These are phyloP conservation scores for Coprinopsis marcescibilis DNA, from an alignment of 768 basidiomycete genomes.

Conservation along the genomic window DNA sequence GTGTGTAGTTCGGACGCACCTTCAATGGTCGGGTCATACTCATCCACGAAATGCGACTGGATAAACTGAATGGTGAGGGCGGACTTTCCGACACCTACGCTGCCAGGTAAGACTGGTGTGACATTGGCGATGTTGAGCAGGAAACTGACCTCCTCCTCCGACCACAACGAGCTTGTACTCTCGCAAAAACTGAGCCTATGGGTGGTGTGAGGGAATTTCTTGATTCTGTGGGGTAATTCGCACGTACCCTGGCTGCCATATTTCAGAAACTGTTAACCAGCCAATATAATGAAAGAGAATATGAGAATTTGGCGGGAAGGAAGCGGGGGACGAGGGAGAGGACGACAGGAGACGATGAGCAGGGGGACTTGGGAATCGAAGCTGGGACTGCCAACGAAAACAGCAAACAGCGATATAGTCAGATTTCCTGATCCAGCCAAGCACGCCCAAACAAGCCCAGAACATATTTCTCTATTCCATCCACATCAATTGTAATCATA, in stretches of 20 bases:
- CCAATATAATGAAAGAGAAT: background rate
- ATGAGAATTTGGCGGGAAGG: background rate
- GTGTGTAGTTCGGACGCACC: constrained; percentile 34
- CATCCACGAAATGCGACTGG: constrained; percentile 89
- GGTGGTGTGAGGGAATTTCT: constrained; percentile 13
- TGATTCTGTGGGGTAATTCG: background rate
- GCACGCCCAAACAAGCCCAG: background rate
- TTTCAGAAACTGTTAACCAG: constrained; percentile 15
- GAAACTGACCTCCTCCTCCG: constrained; percentile 79
- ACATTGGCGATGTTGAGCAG: background rate
- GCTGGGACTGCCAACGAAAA: constrained; percentile 1
- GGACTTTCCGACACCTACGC: constrained; percentile 58
- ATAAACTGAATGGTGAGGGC: constrained; percentile 98
- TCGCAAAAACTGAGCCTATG: constrained; percentile 80
- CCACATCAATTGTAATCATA: too few relatives aligned
- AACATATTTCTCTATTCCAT: background rate
- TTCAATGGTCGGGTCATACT: constrained; percentile 95
- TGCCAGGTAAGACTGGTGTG: background rate
- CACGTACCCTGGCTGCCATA: constrained; percentile 36
- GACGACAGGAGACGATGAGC: background rate
- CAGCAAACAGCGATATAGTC: background rate
- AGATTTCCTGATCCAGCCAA: background rate
- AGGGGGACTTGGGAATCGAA: background rate
- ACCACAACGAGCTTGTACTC: constrained; percentile 99
- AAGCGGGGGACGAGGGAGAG: background rate